Conservation (phyloP, 345 rosid genomes). For the Salix caprea region DNA sequence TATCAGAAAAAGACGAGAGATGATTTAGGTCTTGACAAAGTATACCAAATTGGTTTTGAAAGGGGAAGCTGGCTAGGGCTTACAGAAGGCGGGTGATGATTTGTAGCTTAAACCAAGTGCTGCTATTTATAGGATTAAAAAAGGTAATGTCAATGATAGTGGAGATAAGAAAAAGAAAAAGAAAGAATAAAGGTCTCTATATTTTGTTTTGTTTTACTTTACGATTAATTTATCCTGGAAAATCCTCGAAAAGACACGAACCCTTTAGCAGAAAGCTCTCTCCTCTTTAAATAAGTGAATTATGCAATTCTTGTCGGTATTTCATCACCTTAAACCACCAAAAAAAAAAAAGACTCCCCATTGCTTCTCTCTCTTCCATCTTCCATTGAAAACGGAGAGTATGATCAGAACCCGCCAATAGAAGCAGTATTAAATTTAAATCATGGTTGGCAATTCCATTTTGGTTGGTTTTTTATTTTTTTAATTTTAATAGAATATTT, state of each 20-base stretch:
- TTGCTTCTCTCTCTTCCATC: neutral
- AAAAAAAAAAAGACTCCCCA: neutral
- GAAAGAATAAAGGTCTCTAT: conserved; percentile 14
- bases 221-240: neutral
- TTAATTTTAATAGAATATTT: too few species aligned
- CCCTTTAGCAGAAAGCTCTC: neutral
- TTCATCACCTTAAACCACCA: neutral
- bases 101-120: neutral
- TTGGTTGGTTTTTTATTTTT: too few species aligned
- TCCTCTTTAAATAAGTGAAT: neutral
- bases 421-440: neutral
- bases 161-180: neutral
- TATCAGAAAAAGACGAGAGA: neutral
- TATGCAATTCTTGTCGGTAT: neutral
- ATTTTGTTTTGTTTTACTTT: conserved; percentile 11
- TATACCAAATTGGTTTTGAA: neutral
- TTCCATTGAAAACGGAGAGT: neutral
- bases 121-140: conserved; percentile 18
- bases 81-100: neutral
- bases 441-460: too few species aligned
- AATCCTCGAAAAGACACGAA: neutral
- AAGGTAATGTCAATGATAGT: neutral
- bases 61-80: neutral
- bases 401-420: neutral
- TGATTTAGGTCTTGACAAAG: neutral